Base-by-base conservation (phyloP, 139 green algal species). In the Chlamydomonas sp. region DNA sequence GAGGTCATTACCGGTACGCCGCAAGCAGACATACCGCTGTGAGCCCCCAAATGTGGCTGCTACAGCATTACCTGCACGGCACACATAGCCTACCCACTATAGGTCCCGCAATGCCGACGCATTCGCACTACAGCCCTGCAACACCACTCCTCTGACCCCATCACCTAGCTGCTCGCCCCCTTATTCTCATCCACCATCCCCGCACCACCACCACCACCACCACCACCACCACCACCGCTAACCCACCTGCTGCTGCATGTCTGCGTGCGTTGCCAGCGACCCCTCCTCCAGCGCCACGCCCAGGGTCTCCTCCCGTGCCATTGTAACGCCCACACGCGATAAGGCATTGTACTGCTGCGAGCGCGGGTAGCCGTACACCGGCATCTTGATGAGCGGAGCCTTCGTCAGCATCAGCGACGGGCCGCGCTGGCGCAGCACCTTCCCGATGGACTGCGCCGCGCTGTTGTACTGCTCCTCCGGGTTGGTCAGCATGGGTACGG, bases 381-480 rank as follows among this genome's bases (percentile, higher is more conserved):
- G 63, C 7, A 16, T 5, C 2, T 5, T 31, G n/a, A 59, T 9
- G n/a, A 60, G 3, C 59, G 76, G 76, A 15, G 4, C 10, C 63
- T 63, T n/a, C 31, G 79, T 84, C 63, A 84, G 79, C 31, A 57
- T 3, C n/a, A 84, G 79, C 63, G 79, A 84, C 63, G 79, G 79
- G 61, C 79, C 63, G 63, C 83, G 73, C 12, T 63, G 62, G 18
- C 61, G 31, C 1, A 87, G 83, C n/a, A 73, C 80, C 71, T 78
- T 87, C 31, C 16, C 18, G 83, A 87, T 87, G 71, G 64, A 81
- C 1, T 71, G 63, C 83, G 31, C 31, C 31, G 31, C 31, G 31
- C 31, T 49, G 31, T 49, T 49, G 31, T 49, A 49, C 31, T 49
- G 31, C 31, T 49, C 31, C 31, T 49, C 31, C 31, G 31, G 31